Evolutionary conservation across 2,329 filamentous ascomycete genomes (phyloP).

Genomic region (Bipolaris zeicola): DNA sequence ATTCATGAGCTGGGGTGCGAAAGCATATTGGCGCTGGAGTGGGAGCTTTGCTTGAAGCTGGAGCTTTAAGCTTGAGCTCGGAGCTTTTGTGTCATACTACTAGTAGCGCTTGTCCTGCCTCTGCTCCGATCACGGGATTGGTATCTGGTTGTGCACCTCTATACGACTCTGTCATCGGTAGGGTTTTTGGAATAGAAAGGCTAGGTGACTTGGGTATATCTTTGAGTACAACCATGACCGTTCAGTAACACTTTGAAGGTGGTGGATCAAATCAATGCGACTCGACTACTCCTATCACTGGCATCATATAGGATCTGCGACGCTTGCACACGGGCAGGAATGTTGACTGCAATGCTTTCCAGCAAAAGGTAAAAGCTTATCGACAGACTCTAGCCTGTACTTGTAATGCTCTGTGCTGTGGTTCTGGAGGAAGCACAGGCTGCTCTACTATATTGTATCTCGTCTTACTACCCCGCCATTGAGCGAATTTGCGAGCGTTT

Average conservation of each 20-base stretch:
- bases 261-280: too few species aligned
- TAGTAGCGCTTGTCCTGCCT: constrained; percentile 11
- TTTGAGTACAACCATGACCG: not conserved
- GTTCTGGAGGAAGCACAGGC: not conserved
- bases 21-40: constrained; percentile 4
- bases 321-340: not conserved
- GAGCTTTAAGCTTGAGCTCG: constrained; percentile 14
- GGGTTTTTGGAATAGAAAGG: not conserved
- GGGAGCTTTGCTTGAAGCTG: not conserved
- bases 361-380: not conserved
- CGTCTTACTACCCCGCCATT: constrained; percentile 15
- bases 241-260: not conserved
- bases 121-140: constrained; percentile 14
- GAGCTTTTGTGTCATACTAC: constrained; percentile 13
- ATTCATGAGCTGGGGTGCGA: constrained; percentile 18
- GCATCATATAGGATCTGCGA: not conserved
- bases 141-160: not conserved
- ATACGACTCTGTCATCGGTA: not conserved
- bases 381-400: not conserved
- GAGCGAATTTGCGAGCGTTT: constrained; percentile 33
- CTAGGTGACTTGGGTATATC: not conserved
- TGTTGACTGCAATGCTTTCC: not conserved
- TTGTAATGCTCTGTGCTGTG: not conserved
- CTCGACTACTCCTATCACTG: too few species aligned
- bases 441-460: not conserved